Base-by-base conservation (phyloP, 352 stramenopile genomes). In the Peronospora belbahrii region DNA sequence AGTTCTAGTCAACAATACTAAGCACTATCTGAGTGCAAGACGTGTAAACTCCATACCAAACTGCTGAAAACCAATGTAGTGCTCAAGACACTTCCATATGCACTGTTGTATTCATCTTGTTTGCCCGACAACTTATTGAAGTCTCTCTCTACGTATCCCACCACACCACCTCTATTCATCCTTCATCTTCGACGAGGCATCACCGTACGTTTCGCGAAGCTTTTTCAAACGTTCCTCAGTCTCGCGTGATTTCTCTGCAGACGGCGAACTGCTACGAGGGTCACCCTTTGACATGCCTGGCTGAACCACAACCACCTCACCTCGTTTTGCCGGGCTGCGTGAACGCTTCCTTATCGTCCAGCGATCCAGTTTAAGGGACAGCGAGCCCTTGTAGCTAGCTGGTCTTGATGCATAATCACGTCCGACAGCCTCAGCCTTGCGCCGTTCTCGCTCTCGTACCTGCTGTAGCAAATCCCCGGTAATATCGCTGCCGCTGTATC, bases 381-480 rank as follows among this genome's bases (percentile, higher is more conserved):
- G 60, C 20, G 83, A 95, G 11, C 89, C 88, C 60, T 97, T 96
- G 63, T 97, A 97, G 42, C 84, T 94, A 11, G 76, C 68, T 0
- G 91, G 91, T 11, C 81, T 83, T n/a, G 83, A 68, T 2, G 83
- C 86, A 43, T 97, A 97, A 52, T 96, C 88, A 19, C 79, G 89
- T 4, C 86, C 83, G 5, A 93, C 82, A 0, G 88, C 84, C 19
- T 89, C 74, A 18, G 82, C 87, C 52, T 94, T 95, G 44, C 94
- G 86, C 13, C 87, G 74, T 59, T 98, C 88, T 54, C 85, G 74
- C 58, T 95, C 68, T 18, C 93, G 74, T 11, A 97, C 91, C 74
- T 97, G 83, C 25, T 95, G 73, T 36, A 98, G 67, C 22, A 97
- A 59, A 50, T 97, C 79, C 15, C 78, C 74, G 1, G 83, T 81